Conservation (phyloP, 2,329 filamentous ascomycete species). For the Claviceps pazoutovae region DNA sequence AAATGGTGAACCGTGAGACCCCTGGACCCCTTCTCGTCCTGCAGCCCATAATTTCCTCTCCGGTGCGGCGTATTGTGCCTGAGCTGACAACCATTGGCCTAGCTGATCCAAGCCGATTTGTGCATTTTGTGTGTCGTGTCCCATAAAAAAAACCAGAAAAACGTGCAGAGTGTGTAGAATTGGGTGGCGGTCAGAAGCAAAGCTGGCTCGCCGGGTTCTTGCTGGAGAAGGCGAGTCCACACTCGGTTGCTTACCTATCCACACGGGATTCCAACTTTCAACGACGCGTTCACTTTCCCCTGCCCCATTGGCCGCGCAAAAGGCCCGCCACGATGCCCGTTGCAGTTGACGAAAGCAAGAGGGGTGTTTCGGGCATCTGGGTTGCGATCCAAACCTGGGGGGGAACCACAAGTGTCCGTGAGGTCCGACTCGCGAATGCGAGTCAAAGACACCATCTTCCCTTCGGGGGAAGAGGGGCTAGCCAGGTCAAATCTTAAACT, state of each 20-base stretch:
- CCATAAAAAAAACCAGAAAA: neutral
- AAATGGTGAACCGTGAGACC: neutral
- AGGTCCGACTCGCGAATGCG: slow-evolving; percentile 3
- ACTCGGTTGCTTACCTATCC: neutral
- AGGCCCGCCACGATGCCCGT: neutral
- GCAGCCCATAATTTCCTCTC: slow-evolving; percentile 1
- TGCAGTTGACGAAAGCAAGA: neutral
- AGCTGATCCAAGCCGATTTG: neutral
- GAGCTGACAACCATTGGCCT: neutral
- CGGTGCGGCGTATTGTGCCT: slow-evolving; percentile 1
- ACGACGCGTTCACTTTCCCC: neutral
- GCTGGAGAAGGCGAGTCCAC: neutral
- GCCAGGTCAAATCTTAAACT: neutral
- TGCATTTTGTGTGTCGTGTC: neutral
- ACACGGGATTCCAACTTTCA: neutral
- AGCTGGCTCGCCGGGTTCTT: neutral
- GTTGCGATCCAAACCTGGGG: neutral
- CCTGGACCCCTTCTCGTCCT: slow-evolving; percentile 3
- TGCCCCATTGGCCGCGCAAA: neutral
- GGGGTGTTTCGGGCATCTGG: neutral
- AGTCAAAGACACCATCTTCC: slow-evolving; percentile 1
- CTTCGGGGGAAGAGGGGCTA: neutral
- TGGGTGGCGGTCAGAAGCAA: slow-evolving; percentile 2
- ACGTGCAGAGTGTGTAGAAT: neutral
- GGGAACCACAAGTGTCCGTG: neutral